Evolutionary conservation across 192 early-diverging fungal genomes (phyloP), one percentile per base, ranked within the genome.

Genomic region (Geranomyces michiganensis): DNA sequence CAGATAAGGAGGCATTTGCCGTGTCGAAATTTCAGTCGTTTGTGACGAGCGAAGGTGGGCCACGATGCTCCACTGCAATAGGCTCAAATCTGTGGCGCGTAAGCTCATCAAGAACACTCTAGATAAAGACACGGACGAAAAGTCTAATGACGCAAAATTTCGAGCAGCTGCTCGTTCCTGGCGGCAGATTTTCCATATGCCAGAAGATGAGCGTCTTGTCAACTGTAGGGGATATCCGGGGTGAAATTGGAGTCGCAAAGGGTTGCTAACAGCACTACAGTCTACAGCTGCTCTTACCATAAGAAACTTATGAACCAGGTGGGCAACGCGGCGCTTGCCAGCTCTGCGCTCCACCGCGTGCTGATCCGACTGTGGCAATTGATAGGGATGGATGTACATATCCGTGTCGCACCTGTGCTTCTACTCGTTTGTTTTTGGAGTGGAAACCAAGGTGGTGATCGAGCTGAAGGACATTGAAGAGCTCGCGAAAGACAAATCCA

Each of bases 401-500:
- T 94, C 92, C 58, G 89, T 94, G 72, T 92, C 95, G 68, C 91
- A 94, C 75, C 74, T 96, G 27, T 93, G 92, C 83, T 99, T 98
- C 74, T 94, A 99, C 79, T 94, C 95, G 22, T 95, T 94, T 66
- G 81, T 98, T 46, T 86, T 99, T 44, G 95, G 94, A 1, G 85
- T 89, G 5, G 97, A 99, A 75, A 97, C 95, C 43, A 95, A 93
- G 75, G 79, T 96, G 31, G 83, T 94, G 47, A 81, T 99, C 59
- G 91, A 94, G 74, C 83, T 99, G 43, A 96, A 96, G 73, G 92
- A 97, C 69, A 89, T 98, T 55, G 91, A 92, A 77, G 89, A 95
- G 49, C 78, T 99, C 27, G 77, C 84, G 46, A 94, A 93, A 76
- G 92, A 96, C 46, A 90, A 89, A 65, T 92, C 92, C 14, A 98